Evolutionary conservation across 306 rosid species (phyloP), one percentile per base, ranked within the genome.

Genomic region (Castanospermum australe): DNA sequence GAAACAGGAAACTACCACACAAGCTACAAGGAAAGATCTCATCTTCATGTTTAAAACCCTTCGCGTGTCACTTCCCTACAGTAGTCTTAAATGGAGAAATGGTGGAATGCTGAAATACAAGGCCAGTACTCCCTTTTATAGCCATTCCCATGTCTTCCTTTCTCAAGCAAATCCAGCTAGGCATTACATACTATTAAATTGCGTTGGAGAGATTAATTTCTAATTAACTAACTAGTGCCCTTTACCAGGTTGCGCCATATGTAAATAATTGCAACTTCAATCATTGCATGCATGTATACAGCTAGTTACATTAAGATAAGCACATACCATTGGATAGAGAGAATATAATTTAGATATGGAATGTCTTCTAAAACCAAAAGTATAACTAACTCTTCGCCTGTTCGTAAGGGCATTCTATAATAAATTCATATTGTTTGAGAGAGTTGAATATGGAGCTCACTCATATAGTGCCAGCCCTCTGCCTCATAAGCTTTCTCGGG

Each of bases 11-110:
- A 79, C 10, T 2, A 78, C 60, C 69, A 73, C 10, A 55, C 81
- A 86, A 33, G 55, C 84, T 25, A 81, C 80, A 6, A 77, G 17
- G 44, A 81, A 74, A 12, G 15, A 22, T 1, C 4, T 68, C 21
- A 56, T 56, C 82, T 75, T 86, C 82, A 83, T 86, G 7, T 61
- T 81, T 13, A 17, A 52, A 36, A 11, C 24, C 36, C 13, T n/a
- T 32, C 18, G n/a, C 12, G 18, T 39, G 51, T 1, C 18, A 18
- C 39, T 8, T 10, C 68, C n/a, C 6, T 20, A 5, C 17, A 35
- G 28, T 61, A 14, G 8, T 78, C 8, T 48, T 48, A 0, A 4
- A 0, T 67, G 41, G 41, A 45, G 8, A 50, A 15, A n/a, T n/a
- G n/a, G n/a, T 51, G 8, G 13, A 10, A 11, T 82, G 81, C 60